Base-by-base conservation (phyloP, 1,284 basidiomycete species). In the Cutaneotrichosporon cyanovorans region DNA sequence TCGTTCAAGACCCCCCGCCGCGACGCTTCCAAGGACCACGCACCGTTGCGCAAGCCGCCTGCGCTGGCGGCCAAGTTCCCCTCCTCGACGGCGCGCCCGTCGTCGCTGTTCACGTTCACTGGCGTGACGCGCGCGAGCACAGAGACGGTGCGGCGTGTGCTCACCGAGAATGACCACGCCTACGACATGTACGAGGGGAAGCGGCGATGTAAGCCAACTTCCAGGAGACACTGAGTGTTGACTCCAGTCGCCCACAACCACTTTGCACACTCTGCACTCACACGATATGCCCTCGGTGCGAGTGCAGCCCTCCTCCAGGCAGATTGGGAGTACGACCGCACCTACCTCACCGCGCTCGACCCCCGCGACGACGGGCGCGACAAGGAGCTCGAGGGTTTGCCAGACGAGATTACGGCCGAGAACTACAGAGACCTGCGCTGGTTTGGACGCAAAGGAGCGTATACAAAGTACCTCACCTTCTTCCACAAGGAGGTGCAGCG, bases 241-340 rank as follows among this genome's bases (percentile, higher is more conserved):
- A 38, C 21, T 3, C 9, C 45, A 69, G 66, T 52, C 48, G 56
- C 58, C 7, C 81, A 85, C 59, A 83, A 83, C 59, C 82, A 84
- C 63, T 69, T 83, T n/a, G 28, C 46, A 4, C 57, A 67, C 49
- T 60, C 57, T 14, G 39, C 81, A 0, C 66, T 84, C 0, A 80
- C 53, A 77, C 80, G 62, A 43, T 84, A 83, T 56, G 79, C 83
- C 49, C 65, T 84, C 18, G 82, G 82, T 1, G 81, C 80, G 0
- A 59, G 79, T 1, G 59, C 77, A 0, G 66, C 72, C 15, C 69
- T 80, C 11, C 54, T 84, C 33, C 72, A 78, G 51, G 74, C 76
- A 15, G 60, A 58, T 25, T 67, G 60, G 58, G 51, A 48, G 20
- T 44, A 56, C 19, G 63, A 67, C 34, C 46, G 55, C 18, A n/a